Evolutionary conservation across 108 stramenopile genomes (phyloP).

Genomic region (Licmophora abbreviata): DNA sequence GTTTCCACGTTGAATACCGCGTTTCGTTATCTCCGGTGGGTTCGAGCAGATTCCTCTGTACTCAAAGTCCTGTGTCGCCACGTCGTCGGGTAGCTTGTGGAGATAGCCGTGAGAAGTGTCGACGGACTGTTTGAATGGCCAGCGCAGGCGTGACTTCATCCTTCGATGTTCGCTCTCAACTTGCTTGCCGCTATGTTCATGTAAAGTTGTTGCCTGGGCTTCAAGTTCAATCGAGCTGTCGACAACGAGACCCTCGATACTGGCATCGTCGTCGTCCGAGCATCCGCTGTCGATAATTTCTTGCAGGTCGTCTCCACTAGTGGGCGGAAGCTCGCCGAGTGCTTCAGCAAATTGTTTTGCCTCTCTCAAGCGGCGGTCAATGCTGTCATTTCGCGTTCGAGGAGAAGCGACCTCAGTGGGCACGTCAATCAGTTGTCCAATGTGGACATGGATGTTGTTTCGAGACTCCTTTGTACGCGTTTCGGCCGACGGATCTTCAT

Average conservation of each 20-base stretch:
- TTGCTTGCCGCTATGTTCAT: too few species aligned
- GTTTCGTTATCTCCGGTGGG: constrained; percentile 65
- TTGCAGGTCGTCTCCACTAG: constrained; percentile 3
- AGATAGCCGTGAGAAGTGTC: background rate
- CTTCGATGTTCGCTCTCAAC: too few species aligned
- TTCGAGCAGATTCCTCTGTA: constrained; percentile 72
- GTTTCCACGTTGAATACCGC: constrained; percentile 66
- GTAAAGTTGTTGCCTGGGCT: too few species aligned
- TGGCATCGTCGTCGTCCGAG: constrained; percentile 20
- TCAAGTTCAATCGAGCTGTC: background rate
- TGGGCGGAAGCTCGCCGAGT: constrained; percentile 50
- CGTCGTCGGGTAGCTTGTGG: constrained; percentile 5
- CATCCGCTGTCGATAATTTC: constrained; percentile 39
- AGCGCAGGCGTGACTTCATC: background rate
- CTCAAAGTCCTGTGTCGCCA: constrained; percentile 13
- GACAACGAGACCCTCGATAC: background rate
- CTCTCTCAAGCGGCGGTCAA: constrained; percentile 44
- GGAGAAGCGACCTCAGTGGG: background rate
- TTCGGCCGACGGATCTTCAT: too few species aligned
- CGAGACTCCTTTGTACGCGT: too few species aligned
- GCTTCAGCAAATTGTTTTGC: constrained; percentile 71
- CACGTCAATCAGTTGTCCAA: constrained; percentile 3
- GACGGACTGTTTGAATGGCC: background rate
- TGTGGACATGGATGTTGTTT: too few species aligned
- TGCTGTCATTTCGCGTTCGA: constrained; percentile 14